Base-by-base conservation (phyloP, 2,329 filamentous ascomycete species). In the Emmonsiellopsis sp. region DNA sequence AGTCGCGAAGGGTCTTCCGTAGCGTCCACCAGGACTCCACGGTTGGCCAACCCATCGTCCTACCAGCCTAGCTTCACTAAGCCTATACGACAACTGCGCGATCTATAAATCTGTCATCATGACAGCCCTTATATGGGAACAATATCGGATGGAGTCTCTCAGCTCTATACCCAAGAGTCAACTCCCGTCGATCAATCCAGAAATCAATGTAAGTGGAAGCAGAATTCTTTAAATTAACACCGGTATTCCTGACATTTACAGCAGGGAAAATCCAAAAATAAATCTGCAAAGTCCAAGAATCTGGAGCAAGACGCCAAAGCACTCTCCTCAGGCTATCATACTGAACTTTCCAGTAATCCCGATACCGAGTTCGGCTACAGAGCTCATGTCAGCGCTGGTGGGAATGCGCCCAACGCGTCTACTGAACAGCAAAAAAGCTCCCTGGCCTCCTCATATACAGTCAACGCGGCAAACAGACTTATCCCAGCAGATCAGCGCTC, bases 401-500 rank as follows among this genome's bases (percentile, higher is more conserved):
- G 5, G 20, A 5, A 26, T 26, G 20, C 5, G 3, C 5, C 20
- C 20, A 26, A 26, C 20, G 5, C 20, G 20, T 5, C 20, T 26
- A 26, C 20, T 26, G 20, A 26, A 26, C 3, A 1, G 20, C 20
- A 26, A 5, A 26, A 26, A 26, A 5, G 20, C 20, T 26, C 20
- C 20, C 20, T 26, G 20, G 20, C 20, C 1, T 26, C 20, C 20
- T 26, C 35, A 49, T 10, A 11, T 8, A 7, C 20, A 4, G 16
- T 4, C 35, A 49, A 32, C 20, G 47, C 6, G n/a, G 47, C 11
- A 34, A 30, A 38, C 31, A 32, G 13, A 30, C 13, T 40, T 15
- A 5, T 16, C 35, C 35, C 15, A 40, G 15, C 11, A 15, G 47
- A 49, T 26, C 9, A 7, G 3, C 43, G 55, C 26, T 57, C 58